Evolutionary conservation across 495 filamentous ascomycete genomes (phyloP), one percentile per base, ranked within the genome.

Genomic region (Aspergillus panamensis): DNA sequence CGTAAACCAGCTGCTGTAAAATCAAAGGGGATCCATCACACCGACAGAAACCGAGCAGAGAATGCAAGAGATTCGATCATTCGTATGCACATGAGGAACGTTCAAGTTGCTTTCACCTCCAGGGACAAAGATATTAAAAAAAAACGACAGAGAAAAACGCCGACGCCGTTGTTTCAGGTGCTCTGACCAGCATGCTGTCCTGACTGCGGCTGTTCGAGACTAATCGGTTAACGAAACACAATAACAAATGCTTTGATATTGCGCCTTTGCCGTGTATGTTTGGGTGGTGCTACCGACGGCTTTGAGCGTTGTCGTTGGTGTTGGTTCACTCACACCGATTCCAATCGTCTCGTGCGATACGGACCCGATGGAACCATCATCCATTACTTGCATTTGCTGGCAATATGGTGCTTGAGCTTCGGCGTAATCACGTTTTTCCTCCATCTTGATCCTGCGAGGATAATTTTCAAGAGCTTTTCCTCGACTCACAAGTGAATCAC

Each of bases 391-490:
- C 74, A 89, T 87, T 63, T 91, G 84, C 48, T 89, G 82, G 70
- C 91, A 96, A 61, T 83, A 84, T 3, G 87, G 82, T 50, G 72
- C 53, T 45, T 50, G 63, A 45, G 62, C 72, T 19, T 66, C 72
- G 55, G 61, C 60, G 58, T 54, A 76, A 62, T 67, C 84, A 59
- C 90, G 82, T 37, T 85, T 84, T 69, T 96, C 92, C 66, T 90
- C 84, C 32, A 95, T 77, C 69, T 95, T 94, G 62, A 96, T 77
- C 39, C 87, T 79, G 35, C 83, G 82, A 1, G 90, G 88, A 65
- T 88, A 95, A 14, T 77, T 59, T 10, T 58, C n/a, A 32, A 61
- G 20, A 6, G 53, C 37, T 44, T 58, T 62, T 2, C 42, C 58
- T 21, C 68, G 70, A 51, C 61, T 68, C 8, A 55, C 35, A 19